phyloP scores from a whole-genome alignment of 1,284 basidiomycete species.

The Tremellales sp. region DNA sequence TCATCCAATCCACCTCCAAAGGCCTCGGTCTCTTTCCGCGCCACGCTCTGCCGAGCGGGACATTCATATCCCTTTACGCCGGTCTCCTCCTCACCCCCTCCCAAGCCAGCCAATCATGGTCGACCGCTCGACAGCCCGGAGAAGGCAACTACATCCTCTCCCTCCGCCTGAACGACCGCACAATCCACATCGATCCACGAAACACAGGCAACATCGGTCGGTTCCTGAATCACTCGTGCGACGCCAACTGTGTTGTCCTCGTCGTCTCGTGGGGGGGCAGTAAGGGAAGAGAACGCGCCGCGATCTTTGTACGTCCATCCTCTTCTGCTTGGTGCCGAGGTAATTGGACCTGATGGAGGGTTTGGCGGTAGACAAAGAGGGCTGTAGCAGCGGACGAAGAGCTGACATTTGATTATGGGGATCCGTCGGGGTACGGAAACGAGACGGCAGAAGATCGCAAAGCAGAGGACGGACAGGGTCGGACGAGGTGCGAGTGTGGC shows the following conservation, averaged over 20 bases:
- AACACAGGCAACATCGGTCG: conserved; percentile 28
- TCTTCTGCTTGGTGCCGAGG: not conserved
- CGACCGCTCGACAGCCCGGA: not conserved
- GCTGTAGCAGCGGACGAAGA: conserved; percentile 23
- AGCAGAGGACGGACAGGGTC: not conserved
- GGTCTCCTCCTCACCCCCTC: conserved; percentile 29
- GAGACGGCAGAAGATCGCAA: not conserved
- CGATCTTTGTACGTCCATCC: conserved; percentile 30
- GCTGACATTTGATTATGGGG: conserved; percentile 34
- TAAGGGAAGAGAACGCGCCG: conserved; percentile 21
- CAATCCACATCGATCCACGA: conserved; percentile 32
- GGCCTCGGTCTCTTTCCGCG: not conserved
- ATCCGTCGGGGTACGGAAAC: conserved; percentile 23
- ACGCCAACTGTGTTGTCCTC: conserved; percentile 31
- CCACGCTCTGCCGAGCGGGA: conserved; percentile 13
- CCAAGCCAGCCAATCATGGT: conserved; percentile 26
- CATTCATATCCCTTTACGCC: conserved; percentile 33
- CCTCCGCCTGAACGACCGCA: conserved; percentile 13
- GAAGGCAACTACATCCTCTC: conserved; percentile 35
- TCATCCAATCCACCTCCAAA: not conserved
- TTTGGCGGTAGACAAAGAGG: conserved; percentile 17
- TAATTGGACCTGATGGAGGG: not conserved
- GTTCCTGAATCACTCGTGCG: conserved; percentile 37
- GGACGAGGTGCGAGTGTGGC: conserved; percentile 26
- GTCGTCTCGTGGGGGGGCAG: conserved; percentile 29